These are phyloP conservation scores for Gossypium gossypioides DNA, from an alignment of 441 rosid species.

Conservation along the genomic window DNA sequence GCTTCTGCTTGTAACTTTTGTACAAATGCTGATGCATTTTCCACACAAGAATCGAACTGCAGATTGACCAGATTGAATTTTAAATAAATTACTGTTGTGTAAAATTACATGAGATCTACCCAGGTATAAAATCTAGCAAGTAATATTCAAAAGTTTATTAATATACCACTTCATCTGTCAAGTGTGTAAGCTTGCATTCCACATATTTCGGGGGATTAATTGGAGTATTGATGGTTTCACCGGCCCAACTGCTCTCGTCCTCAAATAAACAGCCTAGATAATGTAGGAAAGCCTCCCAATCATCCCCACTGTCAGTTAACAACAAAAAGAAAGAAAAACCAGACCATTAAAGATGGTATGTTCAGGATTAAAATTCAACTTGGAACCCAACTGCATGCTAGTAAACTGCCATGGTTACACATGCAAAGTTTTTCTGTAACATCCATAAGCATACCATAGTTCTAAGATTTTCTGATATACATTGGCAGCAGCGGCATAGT, in stretches of 20 bases:
- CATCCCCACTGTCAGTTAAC: conserved; percentile 77
- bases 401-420: not conserved
- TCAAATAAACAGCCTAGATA: conserved; percentile 90
- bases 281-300: conserved; percentile 92
- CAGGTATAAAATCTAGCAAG: not conserved
- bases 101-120: conserved; percentile 1
- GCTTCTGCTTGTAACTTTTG: conserved; percentile 52
- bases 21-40: conserved; percentile 55
- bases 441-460: conserved; percentile 47
- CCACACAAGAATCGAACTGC: conserved; percentile 80
- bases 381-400: not conserved
- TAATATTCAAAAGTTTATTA: conserved; percentile 11
- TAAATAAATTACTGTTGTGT: conserved; percentile 8
- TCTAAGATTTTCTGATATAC: conserved; percentile 69
- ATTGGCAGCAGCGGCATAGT: conserved; percentile 53
- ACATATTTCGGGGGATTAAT: conserved; percentile 37
- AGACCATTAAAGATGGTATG: conserved; percentile 16
- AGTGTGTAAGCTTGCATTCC: conserved; percentile 54
- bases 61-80: conserved; percentile 18
- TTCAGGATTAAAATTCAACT: conserved; percentile 4
- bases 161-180: conserved; percentile 69
- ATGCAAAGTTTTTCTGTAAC: not conserved
- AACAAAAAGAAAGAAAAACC: conserved; percentile 19
- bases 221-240: conserved; percentile 31
- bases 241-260: conserved; percentile 68